phyloP scores from a whole-genome alignment of 805 yeast species.

The Grigorovia transvaalensis region DNA sequence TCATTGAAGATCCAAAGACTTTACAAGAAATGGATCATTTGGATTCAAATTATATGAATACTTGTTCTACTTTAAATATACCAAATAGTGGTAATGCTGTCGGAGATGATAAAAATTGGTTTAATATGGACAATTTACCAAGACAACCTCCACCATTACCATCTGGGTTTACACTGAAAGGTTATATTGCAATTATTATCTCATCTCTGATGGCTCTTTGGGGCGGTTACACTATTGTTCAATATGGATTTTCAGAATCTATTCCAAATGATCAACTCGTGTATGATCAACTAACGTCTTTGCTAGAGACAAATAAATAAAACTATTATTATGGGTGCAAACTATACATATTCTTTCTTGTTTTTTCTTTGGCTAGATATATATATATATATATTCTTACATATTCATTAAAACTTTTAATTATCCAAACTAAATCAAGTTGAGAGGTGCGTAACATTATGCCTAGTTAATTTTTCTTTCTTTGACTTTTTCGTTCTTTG shows the following conservation, averaged over 20 bases:
- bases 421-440: neutral
- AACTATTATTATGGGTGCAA: too few relatives aligned
- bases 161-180: conserved; percentile 57
- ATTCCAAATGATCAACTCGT: conserved; percentile 38
- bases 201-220: conserved; percentile 47
- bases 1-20: conserved; percentile 58
- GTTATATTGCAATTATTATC: conserved; percentile 50
- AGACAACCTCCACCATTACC: conserved; percentile 56
- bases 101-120: conserved; percentile 45
- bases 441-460: too few relatives aligned
- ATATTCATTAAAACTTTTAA: neutral
- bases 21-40: conserved; percentile 36
- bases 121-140: conserved; percentile 49
- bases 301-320: neutral
- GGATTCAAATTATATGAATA: conserved; percentile 39
- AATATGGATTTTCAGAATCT: conserved; percentile 58
- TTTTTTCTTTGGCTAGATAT: neutral
- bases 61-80: conserved; percentile 39
- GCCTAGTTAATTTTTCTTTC: too few relatives aligned
- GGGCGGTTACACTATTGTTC: conserved; percentile 50
- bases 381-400: neutral
- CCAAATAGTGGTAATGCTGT: conserved; percentile 62
- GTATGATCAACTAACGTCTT: conserved; percentile 29
- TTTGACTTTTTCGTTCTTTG: neutral
- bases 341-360: too few relatives aligned